Conservation (phyloP, 2,329 filamentous ascomycete species). For the Ustilaginoidea virens region DNA sequence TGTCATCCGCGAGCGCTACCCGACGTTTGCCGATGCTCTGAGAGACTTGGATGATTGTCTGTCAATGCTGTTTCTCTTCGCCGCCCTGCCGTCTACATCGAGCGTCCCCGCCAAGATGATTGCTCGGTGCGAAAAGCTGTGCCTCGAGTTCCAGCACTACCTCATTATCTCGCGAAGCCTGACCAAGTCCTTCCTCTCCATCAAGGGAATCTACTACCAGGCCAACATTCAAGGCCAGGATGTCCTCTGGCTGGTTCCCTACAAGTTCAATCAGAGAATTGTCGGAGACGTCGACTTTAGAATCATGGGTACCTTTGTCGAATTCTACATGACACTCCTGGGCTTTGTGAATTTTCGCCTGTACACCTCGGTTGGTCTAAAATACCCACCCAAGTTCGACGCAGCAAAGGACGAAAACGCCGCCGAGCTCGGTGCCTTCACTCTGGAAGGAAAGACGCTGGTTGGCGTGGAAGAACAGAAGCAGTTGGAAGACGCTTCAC, state of each 20-base stretch:
- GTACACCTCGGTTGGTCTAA: constrained; percentile 79
- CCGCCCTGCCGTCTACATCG: constrained; percentile 80
- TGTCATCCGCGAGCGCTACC: constrained; percentile 95
- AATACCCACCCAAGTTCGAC: constrained; percentile 94
- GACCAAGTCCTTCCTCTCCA: constrained; percentile 91
- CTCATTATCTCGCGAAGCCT: constrained; percentile 83
- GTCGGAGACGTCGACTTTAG: constrained; percentile 93
- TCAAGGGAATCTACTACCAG: constrained; percentile 99
- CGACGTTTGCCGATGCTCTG: constrained; percentile 87
- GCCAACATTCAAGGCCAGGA: constrained; percentile 95
- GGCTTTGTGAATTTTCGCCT: constrained; percentile 93
- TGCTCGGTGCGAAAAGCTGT: constrained; percentile 81
- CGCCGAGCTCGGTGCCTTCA: constrained; percentile 82
- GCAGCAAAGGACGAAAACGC: constrained; percentile 72
- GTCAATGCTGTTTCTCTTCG: constrained; percentile 94
- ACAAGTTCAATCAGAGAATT: constrained; percentile 92
- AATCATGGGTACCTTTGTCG: constrained; percentile 98
- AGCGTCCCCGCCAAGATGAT: constrained; percentile 92
- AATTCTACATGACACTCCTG: constrained; percentile 94
- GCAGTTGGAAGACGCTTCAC: constrained; percentile 29
- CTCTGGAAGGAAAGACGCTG: constrained; percentile 60
- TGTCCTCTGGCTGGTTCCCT: constrained; percentile 91
- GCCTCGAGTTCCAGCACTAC: constrained; percentile 95
- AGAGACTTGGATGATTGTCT: constrained; percentile 92
- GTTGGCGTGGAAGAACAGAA: constrained; percentile 37